phyloP scores from a whole-genome alignment of 495 filamentous ascomycete genomes.

The Parathielavia appendiculata region DNA sequence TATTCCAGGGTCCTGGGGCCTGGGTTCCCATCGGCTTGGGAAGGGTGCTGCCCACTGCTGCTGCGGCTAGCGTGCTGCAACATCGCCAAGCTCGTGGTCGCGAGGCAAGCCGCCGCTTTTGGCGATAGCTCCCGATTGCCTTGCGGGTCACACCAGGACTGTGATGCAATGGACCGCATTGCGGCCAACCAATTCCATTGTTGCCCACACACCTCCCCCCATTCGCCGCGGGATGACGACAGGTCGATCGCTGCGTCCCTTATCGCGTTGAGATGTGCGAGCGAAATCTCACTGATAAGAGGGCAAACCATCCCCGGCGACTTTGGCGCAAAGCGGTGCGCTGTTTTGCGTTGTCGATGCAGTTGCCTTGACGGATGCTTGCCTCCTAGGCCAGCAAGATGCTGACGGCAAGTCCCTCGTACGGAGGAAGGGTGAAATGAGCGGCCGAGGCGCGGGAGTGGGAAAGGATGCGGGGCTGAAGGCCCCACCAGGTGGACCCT shows the following conservation, averaged over 20 bases:
- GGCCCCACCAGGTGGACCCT: constrained; percentile 10
- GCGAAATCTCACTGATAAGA: constrained; percentile 19
- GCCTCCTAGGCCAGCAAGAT: not conserved
- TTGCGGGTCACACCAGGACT: constrained; percentile 16
- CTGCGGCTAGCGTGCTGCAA: constrained; percentile 1
- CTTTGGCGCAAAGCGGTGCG: not conserved
- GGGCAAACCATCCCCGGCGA: not conserved
- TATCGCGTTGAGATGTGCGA: constrained; percentile 29
- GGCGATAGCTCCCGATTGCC: constrained; percentile 18
- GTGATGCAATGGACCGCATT: constrained; percentile 28
- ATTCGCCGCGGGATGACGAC: constrained; percentile 37
- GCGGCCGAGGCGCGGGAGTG: not conserved
- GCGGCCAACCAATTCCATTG: constrained; percentile 27
- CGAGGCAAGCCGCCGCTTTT: constrained; percentile 2
- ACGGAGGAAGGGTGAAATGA: not conserved
- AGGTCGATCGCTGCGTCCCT: constrained; percentile 27
- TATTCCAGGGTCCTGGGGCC: too few species aligned
- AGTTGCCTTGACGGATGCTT: not conserved
- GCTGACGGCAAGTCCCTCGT: not conserved
- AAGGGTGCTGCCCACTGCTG: not conserved
- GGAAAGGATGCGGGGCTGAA: constrained; percentile 4
- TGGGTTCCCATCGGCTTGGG: not conserved
- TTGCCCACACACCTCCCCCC: constrained; percentile 20
- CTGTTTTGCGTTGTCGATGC: not conserved
- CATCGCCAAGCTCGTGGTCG: constrained; percentile 3